Base-by-base conservation (phyloP, 2,329 filamentous ascomycete genomes). In the Nemania sp. region DNA sequence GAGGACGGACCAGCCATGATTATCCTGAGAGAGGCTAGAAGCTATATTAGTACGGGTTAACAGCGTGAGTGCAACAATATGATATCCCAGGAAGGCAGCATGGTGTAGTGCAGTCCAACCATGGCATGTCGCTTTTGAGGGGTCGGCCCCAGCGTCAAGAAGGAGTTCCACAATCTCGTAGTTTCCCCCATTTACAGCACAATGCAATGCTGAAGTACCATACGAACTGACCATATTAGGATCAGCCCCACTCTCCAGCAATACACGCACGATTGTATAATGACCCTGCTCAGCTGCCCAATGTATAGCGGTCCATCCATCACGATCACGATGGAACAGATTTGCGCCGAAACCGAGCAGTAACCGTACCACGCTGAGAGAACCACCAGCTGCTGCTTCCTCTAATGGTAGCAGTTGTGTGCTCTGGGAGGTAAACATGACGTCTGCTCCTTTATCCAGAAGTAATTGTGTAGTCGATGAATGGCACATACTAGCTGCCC, bases 101-200 rank as follows among this genome's bases (percentile, higher is more conserved):
- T 52, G 41, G 15, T 52, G 49, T 11, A 45, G 12, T 31, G 49
- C 33, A 12, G 49, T 52, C 49, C 49, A 52, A 5, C 49, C 31
- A 17, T 49, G 28, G 15, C 41, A 52, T 52, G 40, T 52, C 19
- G 14, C n/a, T 26, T n/a, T 46, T 14, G 34, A 14, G 6, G 42
- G 42, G 22, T 52, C 41, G 11, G 33, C 49, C 19, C 9, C 12
- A 2, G 14, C 1, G 23, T 3, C 5, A n/a, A 45, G 49, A 24
- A 52, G 42, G 33, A 23, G 3, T 2, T 5, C 20, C 22, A 45
- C 42, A 22, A 52, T 39, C 7, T 6, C 15, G 26, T 17, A 1
- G 2, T 34, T 41, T 1, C 49, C 49, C 1, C 34, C 40, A 3
- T 46, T 40, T 34, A 41, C 49, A 40, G 49, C 49, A 24, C 49